These are phyloP conservation scores for Caloboletus firmus DNA, from an alignment of 1,284 basidiomycete genomes.

Conservation along the genomic window DNA sequence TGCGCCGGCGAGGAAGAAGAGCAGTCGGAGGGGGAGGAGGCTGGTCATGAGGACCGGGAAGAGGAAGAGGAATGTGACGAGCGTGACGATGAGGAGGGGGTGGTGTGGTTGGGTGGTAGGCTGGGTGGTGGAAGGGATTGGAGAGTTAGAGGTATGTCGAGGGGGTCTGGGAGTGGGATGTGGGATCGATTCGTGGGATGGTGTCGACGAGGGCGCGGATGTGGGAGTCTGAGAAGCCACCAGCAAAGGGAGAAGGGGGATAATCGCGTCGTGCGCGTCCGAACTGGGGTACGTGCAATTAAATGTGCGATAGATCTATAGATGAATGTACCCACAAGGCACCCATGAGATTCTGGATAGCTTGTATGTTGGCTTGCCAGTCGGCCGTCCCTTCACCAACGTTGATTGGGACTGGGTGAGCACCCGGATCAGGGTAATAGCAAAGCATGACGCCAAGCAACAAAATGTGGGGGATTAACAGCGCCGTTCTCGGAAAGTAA, in stretches of 20 bases:
- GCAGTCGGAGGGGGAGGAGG: slow-evolving; percentile 57
- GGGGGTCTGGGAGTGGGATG: not conserved
- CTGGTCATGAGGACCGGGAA: slow-evolving; percentile 51
- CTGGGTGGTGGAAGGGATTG: not conserved
- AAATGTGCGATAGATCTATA: not conserved
- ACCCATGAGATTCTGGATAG: slow-evolving; percentile 81
- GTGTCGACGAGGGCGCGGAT: not conserved
- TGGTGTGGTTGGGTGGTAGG: slow-evolving; percentile 32
- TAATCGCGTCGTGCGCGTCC: slow-evolving; percentile 38
- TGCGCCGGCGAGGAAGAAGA: slow-evolving; percentile 57
- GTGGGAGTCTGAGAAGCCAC: slow-evolving; percentile 34
- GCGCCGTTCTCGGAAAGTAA: slow-evolving; percentile 62
- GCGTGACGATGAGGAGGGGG: slow-evolving; percentile 43
- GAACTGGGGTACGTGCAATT: slow-evolving; percentile 31
- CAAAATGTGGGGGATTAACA: slow-evolving; percentile 61
- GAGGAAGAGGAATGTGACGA: slow-evolving; percentile 45
- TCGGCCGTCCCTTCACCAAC: slow-evolving; percentile 57
- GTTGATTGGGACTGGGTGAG: slow-evolving; percentile 40
- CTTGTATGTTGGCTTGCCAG: slow-evolving; percentile 78
- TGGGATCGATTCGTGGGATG: slow-evolving; percentile 1
- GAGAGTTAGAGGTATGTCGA: not conserved
- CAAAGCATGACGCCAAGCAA: slow-evolving; percentile 58
- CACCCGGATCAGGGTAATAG: slow-evolving; percentile 47
- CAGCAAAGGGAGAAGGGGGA: slow-evolving; percentile 32
- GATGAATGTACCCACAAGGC: slow-evolving; percentile 47